phyloP scores from a whole-genome alignment of 352 stramenopile species.

The Phytophthora lateralis region DNA sequence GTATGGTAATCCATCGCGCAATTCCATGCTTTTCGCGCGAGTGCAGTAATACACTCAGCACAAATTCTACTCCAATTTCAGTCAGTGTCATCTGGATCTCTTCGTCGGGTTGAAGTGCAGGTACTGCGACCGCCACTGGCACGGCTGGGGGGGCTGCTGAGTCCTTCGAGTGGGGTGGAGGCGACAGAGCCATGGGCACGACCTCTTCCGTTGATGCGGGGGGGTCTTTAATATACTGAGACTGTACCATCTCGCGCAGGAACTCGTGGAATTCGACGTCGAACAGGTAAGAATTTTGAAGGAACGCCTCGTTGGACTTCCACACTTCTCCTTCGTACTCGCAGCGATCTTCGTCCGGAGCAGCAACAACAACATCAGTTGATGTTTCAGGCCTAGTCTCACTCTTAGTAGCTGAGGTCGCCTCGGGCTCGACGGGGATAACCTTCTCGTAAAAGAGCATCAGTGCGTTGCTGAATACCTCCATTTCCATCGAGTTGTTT shows the following conservation, averaged over 20 bases:
- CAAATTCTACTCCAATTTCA: slow-evolving; percentile 85
- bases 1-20: slow-evolving; percentile 79
- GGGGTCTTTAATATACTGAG: slow-evolving; percentile 75
- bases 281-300: slow-evolving; percentile 96
- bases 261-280: slow-evolving; percentile 97
- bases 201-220: slow-evolving; percentile 17
- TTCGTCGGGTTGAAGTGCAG: slow-evolving; percentile 42
- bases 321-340: slow-evolving; percentile 93
- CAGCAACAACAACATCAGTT: slow-evolving; percentile 22
- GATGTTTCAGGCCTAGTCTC: slow-evolving; percentile 14
- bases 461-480: slow-evolving; percentile 98
- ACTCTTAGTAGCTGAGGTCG: slow-evolving; percentile 12
- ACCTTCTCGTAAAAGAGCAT: slow-evolving; percentile 99
- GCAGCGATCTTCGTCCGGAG: slow-evolving; percentile 51
- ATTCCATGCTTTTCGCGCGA: slow-evolving; percentile 89
- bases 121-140: slow-evolving; percentile 25
- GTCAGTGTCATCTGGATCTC: slow-evolving; percentile 72
- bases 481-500: slow-evolving; percentile 96
- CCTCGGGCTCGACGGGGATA: slow-evolving; percentile 49
- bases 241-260: slow-evolving; percentile 88
- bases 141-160: slow-evolving; percentile 24
- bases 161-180: slow-evolving; percentile 17
- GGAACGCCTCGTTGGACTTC: slow-evolving; percentile 94
- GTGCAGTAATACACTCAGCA: slow-evolving; percentile 89
- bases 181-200: slow-evolving; percentile 26